Conservation (phyloP, 2,329 filamentous ascomycete genomes). For the Colletotrichum sansevieriae region DNA sequence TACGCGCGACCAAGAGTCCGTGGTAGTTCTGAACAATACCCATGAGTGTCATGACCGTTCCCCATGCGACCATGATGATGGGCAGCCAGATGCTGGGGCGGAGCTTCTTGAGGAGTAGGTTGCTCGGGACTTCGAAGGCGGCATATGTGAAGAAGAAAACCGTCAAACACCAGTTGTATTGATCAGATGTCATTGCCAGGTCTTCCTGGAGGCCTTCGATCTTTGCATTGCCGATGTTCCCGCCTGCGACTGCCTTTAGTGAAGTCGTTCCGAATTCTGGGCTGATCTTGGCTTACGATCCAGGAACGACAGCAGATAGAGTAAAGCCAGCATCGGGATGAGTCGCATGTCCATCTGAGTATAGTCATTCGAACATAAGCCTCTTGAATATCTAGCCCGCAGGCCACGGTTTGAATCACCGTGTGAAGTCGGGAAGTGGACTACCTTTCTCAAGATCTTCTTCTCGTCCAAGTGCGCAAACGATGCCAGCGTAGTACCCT, state of each 20-base stretch:
- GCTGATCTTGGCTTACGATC: constrained; percentile 60
- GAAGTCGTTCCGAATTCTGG: accelerated
- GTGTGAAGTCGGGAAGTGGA: background rate
- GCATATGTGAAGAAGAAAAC: constrained; percentile 88
- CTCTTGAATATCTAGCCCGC: background rate
- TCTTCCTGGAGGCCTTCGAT: constrained; percentile 69
- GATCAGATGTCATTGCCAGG: constrained; percentile 68
- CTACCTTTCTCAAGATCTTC: constrained; percentile 68
- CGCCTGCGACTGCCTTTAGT: constrained; percentile 52
- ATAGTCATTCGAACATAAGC: constrained; percentile 1
- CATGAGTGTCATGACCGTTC: constrained; percentile 64
- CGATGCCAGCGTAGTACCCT: constrained; percentile 19
- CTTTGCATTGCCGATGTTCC: constrained; percentile 77
- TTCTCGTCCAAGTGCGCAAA: constrained; percentile 65
- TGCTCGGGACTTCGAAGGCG: constrained; percentile 82
- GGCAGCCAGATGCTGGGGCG: constrained; percentile 82
- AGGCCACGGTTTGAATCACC: too few relatives aligned
- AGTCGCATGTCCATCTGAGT: constrained; percentile 63
- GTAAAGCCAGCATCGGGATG: constrained; percentile 73
- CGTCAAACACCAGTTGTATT: constrained; percentile 78
- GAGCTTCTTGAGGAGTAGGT: constrained; percentile 80
- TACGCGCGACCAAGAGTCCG: constrained; percentile 62
- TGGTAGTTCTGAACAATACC: constrained; percentile 64
- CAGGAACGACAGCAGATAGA: constrained; percentile 78
- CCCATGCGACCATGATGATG: constrained; percentile 77